Percentiles rank a stretch among this genome's conserved stretches.
Conservation (phyloP, 2,329 filamentous ascomycete species). For the Alternaria incomplexa region DNA sequence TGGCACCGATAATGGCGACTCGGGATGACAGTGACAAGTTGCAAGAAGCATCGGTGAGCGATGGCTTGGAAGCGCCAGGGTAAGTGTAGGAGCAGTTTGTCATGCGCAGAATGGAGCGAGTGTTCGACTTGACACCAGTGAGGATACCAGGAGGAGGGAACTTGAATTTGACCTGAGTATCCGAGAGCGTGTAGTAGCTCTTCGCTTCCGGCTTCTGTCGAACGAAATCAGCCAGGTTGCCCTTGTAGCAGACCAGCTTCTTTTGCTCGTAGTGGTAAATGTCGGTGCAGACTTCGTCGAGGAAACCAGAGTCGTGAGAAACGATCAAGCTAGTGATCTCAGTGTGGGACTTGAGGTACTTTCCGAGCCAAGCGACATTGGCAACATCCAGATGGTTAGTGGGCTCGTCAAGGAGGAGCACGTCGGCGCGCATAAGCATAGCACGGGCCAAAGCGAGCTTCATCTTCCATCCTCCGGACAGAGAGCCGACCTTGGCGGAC, state of each 20-base stretch:
- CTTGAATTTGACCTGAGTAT: constrained; percentile 91
- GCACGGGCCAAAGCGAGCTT: constrained; percentile 94
- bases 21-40: constrained; percentile 87
- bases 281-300: constrained; percentile 96
- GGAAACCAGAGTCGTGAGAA: constrained; percentile 96
- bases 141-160: constrained; percentile 96
- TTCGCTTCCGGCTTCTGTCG: constrained; percentile 90
- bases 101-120: constrained; percentile 95
- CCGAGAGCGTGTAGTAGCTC: constrained; percentile 96
- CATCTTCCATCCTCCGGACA: constrained; percentile 99
- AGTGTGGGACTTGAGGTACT: constrained; percentile 93
- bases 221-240: constrained; percentile 84
- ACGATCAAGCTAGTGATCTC: constrained; percentile 98
- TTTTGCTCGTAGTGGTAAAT: constrained; percentile 99
- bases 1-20: constrained; percentile 94
- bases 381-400: constrained; percentile 97
- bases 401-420: constrained; percentile 95
- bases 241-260: constrained; percentile 87
- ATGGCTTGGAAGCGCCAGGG: constrained; percentile 85
- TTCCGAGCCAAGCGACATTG: constrained; percentile 94
- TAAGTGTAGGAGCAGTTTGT: constrained; percentile 91
- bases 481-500: constrained; percentile 85
- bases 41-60: constrained; percentile 85
- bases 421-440: constrained; percentile 97
- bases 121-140: constrained; percentile 92